These are phyloP conservation scores for Olyra latifolia DNA, from an alignment of 176 grass and related monocot genomes.

Conservation along the genomic window DNA sequence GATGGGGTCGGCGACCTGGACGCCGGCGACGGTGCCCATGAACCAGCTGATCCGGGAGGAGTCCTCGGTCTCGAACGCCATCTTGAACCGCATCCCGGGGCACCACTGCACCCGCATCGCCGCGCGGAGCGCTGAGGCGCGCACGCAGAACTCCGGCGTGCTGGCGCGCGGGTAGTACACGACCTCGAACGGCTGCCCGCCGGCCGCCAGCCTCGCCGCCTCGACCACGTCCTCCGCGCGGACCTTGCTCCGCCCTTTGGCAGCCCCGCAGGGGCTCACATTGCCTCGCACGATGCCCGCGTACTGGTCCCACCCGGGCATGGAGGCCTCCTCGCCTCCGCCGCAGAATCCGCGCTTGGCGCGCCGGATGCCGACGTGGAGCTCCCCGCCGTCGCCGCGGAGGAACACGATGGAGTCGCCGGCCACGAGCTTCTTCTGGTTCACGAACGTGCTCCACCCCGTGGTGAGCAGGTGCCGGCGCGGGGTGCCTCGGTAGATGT, in stretches of 20 bases:
- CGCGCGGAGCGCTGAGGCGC: conserved; percentile 47
- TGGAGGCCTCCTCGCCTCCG: conserved; percentile 20
- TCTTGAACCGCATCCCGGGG: conserved; percentile 94
- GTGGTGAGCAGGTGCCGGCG: conserved; percentile 88
- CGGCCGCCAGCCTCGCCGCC: conserved; percentile 51
- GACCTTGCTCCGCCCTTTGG: conserved; percentile 50
- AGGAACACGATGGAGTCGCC: conserved; percentile 93
- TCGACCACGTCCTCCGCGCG: conserved; percentile 58
- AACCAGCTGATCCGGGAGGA: conserved; percentile 98
- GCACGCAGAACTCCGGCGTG: conserved; percentile 84
- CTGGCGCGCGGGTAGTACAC: conserved; percentile 86
- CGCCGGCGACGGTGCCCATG: conserved; percentile 81
- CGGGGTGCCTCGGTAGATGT: conserved; percentile 95
- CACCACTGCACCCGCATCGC: conserved; percentile 74
- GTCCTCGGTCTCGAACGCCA: conserved; percentile 97
- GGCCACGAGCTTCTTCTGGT: conserved; percentile 89
- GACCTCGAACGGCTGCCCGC: conserved; percentile 59
- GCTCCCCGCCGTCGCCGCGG: conserved; percentile 65
- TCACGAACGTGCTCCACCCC: conserved; percentile 95
- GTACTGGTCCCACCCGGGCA: conserved; percentile 46
- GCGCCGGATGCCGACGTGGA: conserved; percentile 84
- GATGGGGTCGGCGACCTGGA: conserved; percentile 68
- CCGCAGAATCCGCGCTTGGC: conserved; percentile 48
- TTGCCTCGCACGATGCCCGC: conserved; percentile 35
- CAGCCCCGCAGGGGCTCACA: conserved; percentile 27